phyloP scores from a whole-genome alignment of 352 stramenopile species.

The Phytophthora sp. region DNA sequence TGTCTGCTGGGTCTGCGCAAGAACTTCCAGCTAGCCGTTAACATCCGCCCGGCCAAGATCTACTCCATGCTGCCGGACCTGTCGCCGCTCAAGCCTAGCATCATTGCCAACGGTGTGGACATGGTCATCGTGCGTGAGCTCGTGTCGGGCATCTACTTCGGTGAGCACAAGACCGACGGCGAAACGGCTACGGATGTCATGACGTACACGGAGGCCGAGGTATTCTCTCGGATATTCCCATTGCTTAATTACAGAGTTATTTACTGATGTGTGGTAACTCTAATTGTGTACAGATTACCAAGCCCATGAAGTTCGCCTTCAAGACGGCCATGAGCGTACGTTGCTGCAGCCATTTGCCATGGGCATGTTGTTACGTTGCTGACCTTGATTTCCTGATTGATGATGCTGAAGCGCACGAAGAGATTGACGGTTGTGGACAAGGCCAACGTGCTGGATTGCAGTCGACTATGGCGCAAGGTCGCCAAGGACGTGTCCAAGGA shows the following conservation, averaged over 20 bases:
- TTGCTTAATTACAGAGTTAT: neutral
- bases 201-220: conserved; percentile 97
- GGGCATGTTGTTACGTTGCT: neutral
- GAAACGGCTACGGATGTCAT: conserved; percentile 94
- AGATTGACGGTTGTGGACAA: conserved; percentile 99
- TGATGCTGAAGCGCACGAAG: conserved; percentile 87
- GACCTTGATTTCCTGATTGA: neutral
- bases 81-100: conserved; percentile 96
- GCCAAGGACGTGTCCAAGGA: conserved; percentile 90
- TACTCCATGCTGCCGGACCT: conserved; percentile 97
- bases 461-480: conserved; percentile 91
- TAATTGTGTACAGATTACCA: conserved; percentile 49
- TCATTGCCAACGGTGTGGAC: conserved; percentile 96
- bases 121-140: conserved; percentile 99
- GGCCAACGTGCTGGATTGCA: conserved; percentile 98
- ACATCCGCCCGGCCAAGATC: conserved; percentile 98
- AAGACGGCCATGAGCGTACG: conserved; percentile 80
- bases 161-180: conserved; percentile 80
- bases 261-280: neutral
- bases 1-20: conserved; percentile 98
- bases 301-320: conserved; percentile 87
- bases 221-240: neutral
- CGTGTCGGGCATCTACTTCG: conserved; percentile 99
- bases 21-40: conserved; percentile 97
- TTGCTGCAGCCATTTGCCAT: conserved; percentile 8